phyloP scores from a whole-genome alignment of 2,329 filamentous ascomycete species.

The Fonsecaea multimorphosa region DNA sequence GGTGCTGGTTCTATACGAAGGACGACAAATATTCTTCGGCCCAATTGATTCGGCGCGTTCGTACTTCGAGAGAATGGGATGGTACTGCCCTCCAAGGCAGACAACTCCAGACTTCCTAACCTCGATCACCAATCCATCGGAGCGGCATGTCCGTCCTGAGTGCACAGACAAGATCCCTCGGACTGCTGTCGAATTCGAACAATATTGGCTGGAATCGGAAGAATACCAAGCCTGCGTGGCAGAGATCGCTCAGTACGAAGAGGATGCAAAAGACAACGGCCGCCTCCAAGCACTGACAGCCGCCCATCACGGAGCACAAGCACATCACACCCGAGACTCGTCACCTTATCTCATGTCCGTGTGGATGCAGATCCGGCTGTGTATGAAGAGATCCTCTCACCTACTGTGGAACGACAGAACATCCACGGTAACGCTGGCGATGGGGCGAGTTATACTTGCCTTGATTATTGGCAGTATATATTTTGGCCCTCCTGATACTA shows the following conservation, averaged over 20 bases:
- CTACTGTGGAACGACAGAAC: conserved; percentile 69
- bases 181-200: conserved; percentile 57
- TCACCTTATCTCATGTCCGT: conserved; percentile 65
- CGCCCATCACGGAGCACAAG: conserved; percentile 61
- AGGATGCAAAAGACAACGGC: conserved; percentile 53
- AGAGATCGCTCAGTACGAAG: conserved; percentile 59
- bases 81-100: conserved; percentile 65
- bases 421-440: conserved; percentile 56
- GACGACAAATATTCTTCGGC: conserved; percentile 70
- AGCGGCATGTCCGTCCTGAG: conserved; percentile 52
- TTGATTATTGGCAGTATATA: conserved; percentile 71
- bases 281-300: conserved; percentile 63
- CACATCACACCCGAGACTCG: conserved; percentile 58
- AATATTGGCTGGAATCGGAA: conserved; percentile 43
- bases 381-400: conserved; percentile 66
- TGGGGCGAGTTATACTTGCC: conserved; percentile 66
- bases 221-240: conserved; percentile 43
- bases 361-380: conserved; percentile 60
- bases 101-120: conserved; percentile 72
- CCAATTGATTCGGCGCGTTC: conserved; percentile 62
- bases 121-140: conserved; percentile 64
- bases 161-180: conserved; percentile 53
- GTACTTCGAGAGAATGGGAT: conserved; percentile 70
- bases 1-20: conserved; percentile 70
- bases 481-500: conserved; percentile 65